phyloP scores from a whole-genome alignment of 1,284 basidiomycete species.

The Ganoderma sinense region DNA sequence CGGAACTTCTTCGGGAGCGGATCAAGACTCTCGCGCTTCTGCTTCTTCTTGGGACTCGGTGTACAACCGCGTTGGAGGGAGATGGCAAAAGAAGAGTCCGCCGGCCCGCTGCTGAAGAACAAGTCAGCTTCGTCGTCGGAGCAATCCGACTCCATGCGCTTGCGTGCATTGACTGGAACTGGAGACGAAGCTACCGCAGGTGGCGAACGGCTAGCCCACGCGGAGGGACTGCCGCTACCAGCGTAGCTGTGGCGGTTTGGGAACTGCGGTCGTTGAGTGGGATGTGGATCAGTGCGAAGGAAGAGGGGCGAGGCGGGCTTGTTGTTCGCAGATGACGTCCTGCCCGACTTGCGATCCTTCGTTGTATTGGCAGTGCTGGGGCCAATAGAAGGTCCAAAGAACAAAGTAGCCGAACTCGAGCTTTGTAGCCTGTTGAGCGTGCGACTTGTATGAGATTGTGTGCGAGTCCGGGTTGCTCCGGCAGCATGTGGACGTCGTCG shows the following conservation, averaged over 20 bases:
- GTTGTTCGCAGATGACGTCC: conserved; percentile 16
- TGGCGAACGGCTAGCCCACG: conserved; percentile 23
- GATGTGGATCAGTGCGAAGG: conserved; percentile 20
- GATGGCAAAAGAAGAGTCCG: conserved; percentile 60
- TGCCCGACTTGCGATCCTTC: conserved; percentile 24
- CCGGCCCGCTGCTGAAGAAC: conserved; percentile 55
- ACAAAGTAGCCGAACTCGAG: conserved; percentile 67
- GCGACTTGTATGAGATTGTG: conserved; percentile 36
- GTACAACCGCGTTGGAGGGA: conserved; percentile 57
- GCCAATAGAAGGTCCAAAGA: conserved; percentile 74
- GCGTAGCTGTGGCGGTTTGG: conserved; percentile 71
- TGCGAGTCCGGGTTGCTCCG: conserved; percentile 37
- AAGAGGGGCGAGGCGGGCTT: conserved; percentile 20
- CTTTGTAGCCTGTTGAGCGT: conserved; percentile 48
- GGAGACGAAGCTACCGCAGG: conserved; percentile 31
- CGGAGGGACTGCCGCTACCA: conserved; percentile 33
- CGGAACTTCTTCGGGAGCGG: conserved; percentile 72
- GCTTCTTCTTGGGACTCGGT: conserved; percentile 63
- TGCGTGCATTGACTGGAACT: conserved; percentile 24
- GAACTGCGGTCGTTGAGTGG: conserved; percentile 37
- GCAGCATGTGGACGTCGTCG: conserved; percentile 34
- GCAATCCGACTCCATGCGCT: conserved; percentile 33
- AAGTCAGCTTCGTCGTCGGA: conserved; percentile 63
- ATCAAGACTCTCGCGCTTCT: conserved; percentile 41
- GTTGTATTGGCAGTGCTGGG: conserved; percentile 25